Evolutionary conservation across 306 rosid species (phyloP), one percentile per base, ranked within the genome.

Genomic region (Corylus avellana): DNA sequence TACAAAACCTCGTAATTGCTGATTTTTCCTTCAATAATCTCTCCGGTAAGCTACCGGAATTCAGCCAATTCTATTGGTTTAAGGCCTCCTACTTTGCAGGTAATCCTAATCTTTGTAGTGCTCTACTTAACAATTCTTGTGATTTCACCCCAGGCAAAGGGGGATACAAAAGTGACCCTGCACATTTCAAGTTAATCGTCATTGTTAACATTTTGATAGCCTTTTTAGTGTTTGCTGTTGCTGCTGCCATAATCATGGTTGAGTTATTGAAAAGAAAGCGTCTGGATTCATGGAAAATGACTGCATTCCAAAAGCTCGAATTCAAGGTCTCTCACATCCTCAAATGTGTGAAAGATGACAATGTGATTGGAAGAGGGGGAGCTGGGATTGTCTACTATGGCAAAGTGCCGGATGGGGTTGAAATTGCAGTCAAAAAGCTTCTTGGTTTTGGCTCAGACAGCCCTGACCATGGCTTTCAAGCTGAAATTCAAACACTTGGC

Each of bases 311-410:
- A 29, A 93, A 91, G 79, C 77, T 89, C 39, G 97, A 90, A 10
- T 91, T 93, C 95, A 83, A 85, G 2, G 92, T 89, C 16, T 27
- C 85, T 0, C 95, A 93, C 83, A 79, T 93, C 57, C 85, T 93
- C 3, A 93, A 93, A 83, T 93, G 97, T 53, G 90, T 93, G 56
- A 91, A 89, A 72, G 98, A 93, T 14, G 98, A 97, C 3, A 93
- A 91, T 39, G 98, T 89, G 72, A 90, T 93, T 3, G 98, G 98
- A 25, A 77, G 90, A 85, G 98, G 98, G 44, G 98, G 98, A 20
- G 98, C 98, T 0, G 98, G 98, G 63, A 89, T 91, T 9, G 98
- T 93, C 16, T 93, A 91, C 90, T 97, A 93, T 58, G 98, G 97
- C 0, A 91, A 93, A 82, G 91, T 93, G 98, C 89, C 97, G 3